These are phyloP conservation scores for Tricholoma bakamatsutake DNA, from an alignment of 768 basidiomycete species.

Conservation along the genomic window DNA sequence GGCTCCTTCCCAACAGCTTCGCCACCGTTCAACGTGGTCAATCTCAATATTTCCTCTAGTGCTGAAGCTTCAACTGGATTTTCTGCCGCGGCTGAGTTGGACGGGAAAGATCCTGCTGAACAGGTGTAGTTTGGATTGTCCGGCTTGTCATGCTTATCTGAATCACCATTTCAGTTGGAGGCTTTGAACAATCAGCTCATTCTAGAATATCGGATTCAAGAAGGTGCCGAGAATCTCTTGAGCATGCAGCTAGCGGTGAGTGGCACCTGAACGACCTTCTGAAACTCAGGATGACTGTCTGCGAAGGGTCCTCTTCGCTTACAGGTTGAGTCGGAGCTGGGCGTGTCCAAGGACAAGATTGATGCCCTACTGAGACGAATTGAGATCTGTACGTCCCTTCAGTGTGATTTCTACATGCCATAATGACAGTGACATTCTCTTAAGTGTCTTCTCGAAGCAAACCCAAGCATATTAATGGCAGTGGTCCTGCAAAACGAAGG, in stretches of 20 bases:
- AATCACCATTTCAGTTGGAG: conserved; percentile 45
- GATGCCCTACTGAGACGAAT: conserved; percentile 55
- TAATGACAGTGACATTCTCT: conserved; percentile 4
- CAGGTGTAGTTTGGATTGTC: conserved; percentile 30
- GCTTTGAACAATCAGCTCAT: conserved; percentile 61
- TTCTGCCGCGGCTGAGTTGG: conserved; percentile 34
- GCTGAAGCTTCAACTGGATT: conserved; percentile 18
- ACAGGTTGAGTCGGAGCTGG: conserved; percentile 74
- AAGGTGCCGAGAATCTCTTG: conserved; percentile 88
- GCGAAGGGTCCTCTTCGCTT: conserved; percentile 55
- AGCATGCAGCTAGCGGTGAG: conserved; percentile 56
- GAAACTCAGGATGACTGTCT: background rate
- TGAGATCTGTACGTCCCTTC: conserved; percentile 38
- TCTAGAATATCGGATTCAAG: conserved; percentile 78
- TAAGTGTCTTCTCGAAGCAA: conserved; percentile 28
- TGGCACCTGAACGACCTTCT: background rate
- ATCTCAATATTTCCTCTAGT: conserved; percentile 6
- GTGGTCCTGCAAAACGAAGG: conserved; percentile 15
- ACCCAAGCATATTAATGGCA: conserved; percentile 15
- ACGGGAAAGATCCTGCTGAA: conserved; percentile 38
- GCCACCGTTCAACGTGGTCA: conserved; percentile 23
- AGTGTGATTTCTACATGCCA: conserved; percentile 1
- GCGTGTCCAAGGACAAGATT: conserved; percentile 71
- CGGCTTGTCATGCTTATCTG: background rate
- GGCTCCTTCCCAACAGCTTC: conserved; percentile 16